phyloP scores from a whole-genome alignment of 805 yeast genomes.

The Hanseniaspora nectarophila region DNA sequence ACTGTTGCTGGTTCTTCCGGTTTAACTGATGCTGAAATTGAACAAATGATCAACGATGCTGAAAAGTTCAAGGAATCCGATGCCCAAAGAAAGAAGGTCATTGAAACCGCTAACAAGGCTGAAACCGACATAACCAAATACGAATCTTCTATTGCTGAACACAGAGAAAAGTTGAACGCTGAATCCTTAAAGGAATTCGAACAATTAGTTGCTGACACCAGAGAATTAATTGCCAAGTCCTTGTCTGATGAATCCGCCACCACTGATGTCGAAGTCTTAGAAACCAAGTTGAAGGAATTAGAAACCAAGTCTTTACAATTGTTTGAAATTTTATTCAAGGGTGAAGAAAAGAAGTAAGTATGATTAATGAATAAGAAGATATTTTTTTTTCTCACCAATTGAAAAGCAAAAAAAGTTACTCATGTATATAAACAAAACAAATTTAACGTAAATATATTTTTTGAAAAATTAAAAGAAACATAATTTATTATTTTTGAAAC shows the following conservation, averaged over 20 bases:
- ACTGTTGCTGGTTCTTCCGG: slow-evolving; percentile 96
- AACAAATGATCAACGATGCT: slow-evolving; percentile 81
- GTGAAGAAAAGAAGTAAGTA: slow-evolving; percentile 17
- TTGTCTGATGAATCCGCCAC: slow-evolving; percentile 42
- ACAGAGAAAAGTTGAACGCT: slow-evolving; percentile 46
- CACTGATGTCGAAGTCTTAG: slow-evolving; percentile 46
- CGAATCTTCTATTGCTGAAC: slow-evolving; percentile 70
- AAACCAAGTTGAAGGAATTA: slow-evolving; percentile 62
- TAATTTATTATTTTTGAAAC: neutral
- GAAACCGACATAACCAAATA: slow-evolving; percentile 77
- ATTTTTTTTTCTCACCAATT: neutral
- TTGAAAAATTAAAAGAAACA: neutral
- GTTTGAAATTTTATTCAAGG: slow-evolving; percentile 49
- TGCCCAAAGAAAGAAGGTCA: slow-evolving; percentile 70
- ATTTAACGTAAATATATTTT: neutral
- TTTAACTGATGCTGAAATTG: slow-evolving; percentile 78
- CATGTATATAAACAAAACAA: slow-evolving; percentile 2
- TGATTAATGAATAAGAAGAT: neutral
- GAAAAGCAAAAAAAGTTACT: neutral
- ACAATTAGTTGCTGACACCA: slow-evolving; percentile 44
- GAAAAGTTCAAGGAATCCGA: slow-evolving; percentile 81
- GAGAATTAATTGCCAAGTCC: slow-evolving; percentile 56
- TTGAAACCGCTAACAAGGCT: slow-evolving; percentile 68
- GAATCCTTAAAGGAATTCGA: slow-evolving; percentile 37
- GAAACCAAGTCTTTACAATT: slow-evolving; percentile 65